A percentile compares a stretch with the other conserved stretches of the same genome.
These are phyloP conservation scores for Xylaria acuta DNA, from an alignment of 495 filamentous ascomycete species.

Conservation along the genomic window DNA sequence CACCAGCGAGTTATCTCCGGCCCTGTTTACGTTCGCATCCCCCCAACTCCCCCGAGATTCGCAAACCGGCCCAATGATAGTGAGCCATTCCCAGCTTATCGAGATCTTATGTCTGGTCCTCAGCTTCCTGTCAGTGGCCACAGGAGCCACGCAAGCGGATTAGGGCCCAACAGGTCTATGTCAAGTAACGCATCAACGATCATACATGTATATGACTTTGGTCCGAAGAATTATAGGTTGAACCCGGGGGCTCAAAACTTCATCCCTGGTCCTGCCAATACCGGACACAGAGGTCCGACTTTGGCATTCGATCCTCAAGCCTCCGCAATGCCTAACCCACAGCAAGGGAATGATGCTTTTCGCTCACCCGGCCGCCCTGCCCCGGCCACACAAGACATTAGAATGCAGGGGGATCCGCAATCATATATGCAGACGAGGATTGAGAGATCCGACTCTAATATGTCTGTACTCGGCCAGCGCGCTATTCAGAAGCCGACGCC, in stretches of 20 bases:
- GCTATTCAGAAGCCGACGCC: neutral
- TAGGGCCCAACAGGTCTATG: neutral
- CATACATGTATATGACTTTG: neutral
- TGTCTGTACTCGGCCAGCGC: neutral
- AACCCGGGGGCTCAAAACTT: constrained; percentile 18
- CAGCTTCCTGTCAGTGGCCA: neutral
- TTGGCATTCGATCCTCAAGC: neutral
- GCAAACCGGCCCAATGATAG: neutral
- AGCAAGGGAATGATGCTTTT: neutral
- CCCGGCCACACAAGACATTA: neutral
- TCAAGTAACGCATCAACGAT: constrained; percentile 14
- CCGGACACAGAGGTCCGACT: neutral
- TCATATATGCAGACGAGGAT: neutral
- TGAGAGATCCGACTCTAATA: neutral
- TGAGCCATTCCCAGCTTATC: constrained; percentile 26
- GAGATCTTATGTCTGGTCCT: constrained; percentile 18
- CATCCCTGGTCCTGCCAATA: neutral
- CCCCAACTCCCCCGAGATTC: neutral
- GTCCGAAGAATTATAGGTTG: neutral
- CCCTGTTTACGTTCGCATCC: neutral
- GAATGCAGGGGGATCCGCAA: neutral
- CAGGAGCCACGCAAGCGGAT: neutral
- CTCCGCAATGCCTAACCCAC: too few relatives aligned
- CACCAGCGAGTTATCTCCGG: too few relatives aligned
- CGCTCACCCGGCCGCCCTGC: neutral